Evolutionary conservation across 495 filamentous ascomycete genomes (phyloP).

Genomic region (Neurospora sp.): DNA sequence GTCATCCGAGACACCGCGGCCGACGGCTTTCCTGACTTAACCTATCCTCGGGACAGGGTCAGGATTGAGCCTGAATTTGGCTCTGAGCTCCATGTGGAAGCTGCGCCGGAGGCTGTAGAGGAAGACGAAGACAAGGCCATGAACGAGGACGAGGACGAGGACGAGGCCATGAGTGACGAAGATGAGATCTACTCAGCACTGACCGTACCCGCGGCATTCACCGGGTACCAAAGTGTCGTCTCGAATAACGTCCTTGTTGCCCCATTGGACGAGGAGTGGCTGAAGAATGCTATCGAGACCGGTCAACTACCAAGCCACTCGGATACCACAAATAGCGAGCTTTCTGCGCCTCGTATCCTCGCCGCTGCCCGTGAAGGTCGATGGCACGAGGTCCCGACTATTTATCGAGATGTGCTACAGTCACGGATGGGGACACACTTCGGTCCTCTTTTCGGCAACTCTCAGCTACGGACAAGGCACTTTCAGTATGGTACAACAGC

Average conservation of each 20-base stretch:
- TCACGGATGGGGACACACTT: not conserved
- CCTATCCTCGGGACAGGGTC: constrained; percentile 36
- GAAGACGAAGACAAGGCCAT: constrained; percentile 13
- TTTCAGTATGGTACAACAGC: not conserved
- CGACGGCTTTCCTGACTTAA: constrained; percentile 48
- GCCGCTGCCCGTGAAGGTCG: constrained; percentile 37
- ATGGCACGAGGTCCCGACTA: constrained; percentile 40
- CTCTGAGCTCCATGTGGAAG: not conserved
- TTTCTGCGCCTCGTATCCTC: constrained; percentile 30
- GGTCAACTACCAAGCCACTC: constrained; percentile 37
- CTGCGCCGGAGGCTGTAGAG: not conserved
- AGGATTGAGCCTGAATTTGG: constrained; percentile 21
- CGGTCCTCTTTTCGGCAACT: not conserved
- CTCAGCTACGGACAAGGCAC: not conserved
- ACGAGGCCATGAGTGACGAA: constrained; percentile 47
- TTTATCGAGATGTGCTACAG: not conserved
- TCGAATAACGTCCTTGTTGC: not conserved
- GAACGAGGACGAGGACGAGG: constrained; percentile 31
- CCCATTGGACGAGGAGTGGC: constrained; percentile 62
- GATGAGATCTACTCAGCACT: constrained; percentile 40
- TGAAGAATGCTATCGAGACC: constrained; percentile 67
- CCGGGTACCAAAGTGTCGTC: not conserved
- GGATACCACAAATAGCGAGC: constrained; percentile 23
- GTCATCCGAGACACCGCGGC: constrained; percentile 70
- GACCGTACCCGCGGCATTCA: not conserved